These are phyloP conservation scores for Saraca asoca DNA, from an alignment of 331 rosid genomes.

Conservation along the genomic window DNA sequence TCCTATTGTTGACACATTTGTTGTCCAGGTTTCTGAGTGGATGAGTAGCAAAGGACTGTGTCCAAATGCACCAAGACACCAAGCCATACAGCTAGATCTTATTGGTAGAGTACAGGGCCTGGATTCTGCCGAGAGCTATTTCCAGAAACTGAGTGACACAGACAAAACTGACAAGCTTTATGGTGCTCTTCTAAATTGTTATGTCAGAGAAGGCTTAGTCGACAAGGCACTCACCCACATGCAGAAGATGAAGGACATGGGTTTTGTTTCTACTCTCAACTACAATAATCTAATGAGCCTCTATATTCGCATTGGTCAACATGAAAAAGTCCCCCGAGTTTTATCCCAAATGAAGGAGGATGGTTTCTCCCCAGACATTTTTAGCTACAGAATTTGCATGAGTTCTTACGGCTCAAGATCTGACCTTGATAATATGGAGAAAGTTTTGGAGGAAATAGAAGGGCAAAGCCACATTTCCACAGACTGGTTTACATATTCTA, in stretches of 20 bases:
- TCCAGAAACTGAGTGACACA: conserved; percentile 48
- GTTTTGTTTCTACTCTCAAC: conserved; percentile 50
- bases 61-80: conserved; percentile 45
- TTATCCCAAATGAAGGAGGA: conserved; percentile 56
- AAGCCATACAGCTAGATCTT: conserved; percentile 65
- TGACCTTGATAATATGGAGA: conserved; percentile 58
- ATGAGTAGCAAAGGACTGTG: conserved; percentile 51
- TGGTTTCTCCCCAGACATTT: conserved; percentile 58
- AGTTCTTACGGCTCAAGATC: conserved; percentile 59
- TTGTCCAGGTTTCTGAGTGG: conserved; percentile 72
- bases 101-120: conserved; percentile 67
- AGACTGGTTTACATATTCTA: conserved; percentile 59
- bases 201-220: conserved; percentile 59
- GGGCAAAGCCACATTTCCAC: conserved; percentile 36
- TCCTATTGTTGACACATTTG: conserved; percentile 5
- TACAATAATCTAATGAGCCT: conserved; percentile 74
- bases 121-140: conserved; percentile 60
- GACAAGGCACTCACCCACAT: conserved; percentile 64
- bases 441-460: conserved; percentile 65
- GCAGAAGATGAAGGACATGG: conserved; percentile 68
- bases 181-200: conserved; percentile 75
- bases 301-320: conserved; percentile 41
- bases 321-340: conserved; percentile 60
- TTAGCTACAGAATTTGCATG: conserved; percentile 66
- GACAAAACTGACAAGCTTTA: conserved; percentile 50